A percentile compares a stretch with the other conserved stretches of the same genome.
Conservation (phyloP, 192 early-diverging fungal species). For the Coemansia sp. region DNA sequence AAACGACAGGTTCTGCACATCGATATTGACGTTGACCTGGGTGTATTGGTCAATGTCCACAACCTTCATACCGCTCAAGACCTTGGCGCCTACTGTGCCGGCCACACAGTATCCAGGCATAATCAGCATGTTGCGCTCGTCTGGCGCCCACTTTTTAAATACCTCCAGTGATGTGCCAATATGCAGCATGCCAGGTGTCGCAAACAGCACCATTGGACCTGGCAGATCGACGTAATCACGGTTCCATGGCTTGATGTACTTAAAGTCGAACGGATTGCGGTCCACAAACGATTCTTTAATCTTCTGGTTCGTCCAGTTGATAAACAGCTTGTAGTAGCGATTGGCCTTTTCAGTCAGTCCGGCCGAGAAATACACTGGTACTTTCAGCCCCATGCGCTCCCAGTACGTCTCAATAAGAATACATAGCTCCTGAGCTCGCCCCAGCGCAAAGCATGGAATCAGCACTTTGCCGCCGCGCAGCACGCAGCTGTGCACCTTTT, state of each 20-base stretch:
- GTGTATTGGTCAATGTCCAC: conserved; percentile 81
- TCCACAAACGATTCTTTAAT: conserved; percentile 91
- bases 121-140: conserved; percentile 94
- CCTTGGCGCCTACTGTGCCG: conserved; percentile 93
- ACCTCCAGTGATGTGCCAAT: conserved; percentile 90
- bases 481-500: conserved; percentile 81
- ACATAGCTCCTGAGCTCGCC: conserved; percentile 95
- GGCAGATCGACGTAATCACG: conserved; percentile 67
- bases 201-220: conserved; percentile 93
- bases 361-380: conserved; percentile 94
- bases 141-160: conserved; percentile 92
- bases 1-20: conserved; percentile 93
- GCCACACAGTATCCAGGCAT: conserved; percentile 98
- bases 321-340: conserved; percentile 95
- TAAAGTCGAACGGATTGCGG: conserved; percentile 96
- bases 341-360: conserved; percentile 93
- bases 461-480: conserved; percentile 80
- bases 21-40: conserved; percentile 77
- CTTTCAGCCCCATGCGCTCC: conserved; percentile 84
- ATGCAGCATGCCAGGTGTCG: conserved; percentile 98
- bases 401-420: conserved; percentile 94
- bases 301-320: conserved; percentile 98
- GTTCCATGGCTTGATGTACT: conserved; percentile 85
- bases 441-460: conserved; percentile 97
- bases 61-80: conserved; percentile 81